These are phyloP conservation scores for Candida jianshihensis DNA, from an alignment of 805 yeast species.

Conservation along the genomic window DNA sequence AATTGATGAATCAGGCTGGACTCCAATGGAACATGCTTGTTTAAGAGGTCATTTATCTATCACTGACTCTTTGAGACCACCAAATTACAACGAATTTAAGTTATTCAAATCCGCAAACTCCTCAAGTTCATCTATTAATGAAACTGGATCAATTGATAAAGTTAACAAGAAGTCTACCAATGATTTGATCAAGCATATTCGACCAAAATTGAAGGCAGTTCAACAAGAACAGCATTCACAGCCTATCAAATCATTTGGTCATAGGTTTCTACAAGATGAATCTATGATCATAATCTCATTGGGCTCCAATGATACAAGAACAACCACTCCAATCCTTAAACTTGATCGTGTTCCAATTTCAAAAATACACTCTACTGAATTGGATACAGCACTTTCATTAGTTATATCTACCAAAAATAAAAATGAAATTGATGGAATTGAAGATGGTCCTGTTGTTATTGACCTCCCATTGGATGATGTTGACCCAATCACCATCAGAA, in stretches of 20 bases:
- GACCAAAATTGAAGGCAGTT: conserved; percentile 11
- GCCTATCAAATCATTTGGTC: conserved; percentile 82
- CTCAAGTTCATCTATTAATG: conserved; percentile 12
- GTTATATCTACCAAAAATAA: conserved; percentile 38
- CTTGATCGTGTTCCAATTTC: conserved; percentile 70
- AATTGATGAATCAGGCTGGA: conserved; percentile 87
- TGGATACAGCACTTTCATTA: conserved; percentile 82
- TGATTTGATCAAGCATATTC: conserved; percentile 14
- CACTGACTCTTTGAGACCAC: conserved; percentile 54
- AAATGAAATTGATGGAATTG: conserved; percentile 23
- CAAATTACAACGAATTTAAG: conserved; percentile 29
- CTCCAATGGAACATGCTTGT: conserved; percentile 95
- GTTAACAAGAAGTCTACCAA: conserved; percentile 7
- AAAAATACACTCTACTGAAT: conserved; percentile 70
- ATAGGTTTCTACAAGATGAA: conserved; percentile 60
- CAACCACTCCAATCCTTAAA: conserved; percentile 49
- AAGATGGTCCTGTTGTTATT: conserved; percentile 54
- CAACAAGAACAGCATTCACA: conserved; percentile 19
- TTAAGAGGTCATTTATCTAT: conserved; percentile 78
- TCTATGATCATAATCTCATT: conserved; percentile 72
- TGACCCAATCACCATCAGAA: conserved; percentile 68
- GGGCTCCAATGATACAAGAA: conserved; percentile 79
- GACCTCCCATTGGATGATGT: conserved; percentile 81
- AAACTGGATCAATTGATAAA: conserved; percentile 13
- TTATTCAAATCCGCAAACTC: conserved; percentile 10